Conservation (phyloP, 2,329 filamentous ascomycete species). For the Ceratocystis eucalypticola region DNA sequence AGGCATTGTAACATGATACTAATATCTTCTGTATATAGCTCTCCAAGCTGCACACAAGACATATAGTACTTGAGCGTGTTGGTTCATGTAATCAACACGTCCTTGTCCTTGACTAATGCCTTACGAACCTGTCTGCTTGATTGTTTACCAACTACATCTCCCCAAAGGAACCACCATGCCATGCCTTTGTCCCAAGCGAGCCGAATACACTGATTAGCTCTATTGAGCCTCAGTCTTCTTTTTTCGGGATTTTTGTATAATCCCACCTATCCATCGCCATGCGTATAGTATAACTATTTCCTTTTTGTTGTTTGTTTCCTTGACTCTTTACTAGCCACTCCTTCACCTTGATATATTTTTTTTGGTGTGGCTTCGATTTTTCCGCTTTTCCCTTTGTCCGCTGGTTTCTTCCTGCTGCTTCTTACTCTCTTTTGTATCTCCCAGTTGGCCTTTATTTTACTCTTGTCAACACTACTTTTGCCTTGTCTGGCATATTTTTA, state of each 20-base stretch:
- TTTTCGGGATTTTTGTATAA: not conserved
- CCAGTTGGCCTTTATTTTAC: not conserved
- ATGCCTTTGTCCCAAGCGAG: too few species aligned
- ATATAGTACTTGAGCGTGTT: conserved; percentile 7
- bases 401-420: not conserved
- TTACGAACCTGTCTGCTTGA: conserved; percentile 8
- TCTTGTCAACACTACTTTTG: not conserved
- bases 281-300: conserved; percentile 10
- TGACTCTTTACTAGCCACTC: not conserved
- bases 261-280: not conserved
- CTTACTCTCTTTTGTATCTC: not conserved
- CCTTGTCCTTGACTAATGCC: conserved; percentile 7
- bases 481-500: not conserved
- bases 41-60: conserved; percentile 28
- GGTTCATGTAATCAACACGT: not conserved
- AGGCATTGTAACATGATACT: not conserved
- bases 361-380: not conserved
- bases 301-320: conserved; percentile 12
- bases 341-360: not conserved
- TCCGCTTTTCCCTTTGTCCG: not conserved
- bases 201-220: too few species aligned
- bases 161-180: too few species aligned
- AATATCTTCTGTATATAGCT: conserved; percentile 22
- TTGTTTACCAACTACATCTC: not conserved
- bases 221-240: too few species aligned